Base-by-base conservation (phyloP, 2,329 filamentous ascomycete species). In the Ascosphaera apis region DNA sequence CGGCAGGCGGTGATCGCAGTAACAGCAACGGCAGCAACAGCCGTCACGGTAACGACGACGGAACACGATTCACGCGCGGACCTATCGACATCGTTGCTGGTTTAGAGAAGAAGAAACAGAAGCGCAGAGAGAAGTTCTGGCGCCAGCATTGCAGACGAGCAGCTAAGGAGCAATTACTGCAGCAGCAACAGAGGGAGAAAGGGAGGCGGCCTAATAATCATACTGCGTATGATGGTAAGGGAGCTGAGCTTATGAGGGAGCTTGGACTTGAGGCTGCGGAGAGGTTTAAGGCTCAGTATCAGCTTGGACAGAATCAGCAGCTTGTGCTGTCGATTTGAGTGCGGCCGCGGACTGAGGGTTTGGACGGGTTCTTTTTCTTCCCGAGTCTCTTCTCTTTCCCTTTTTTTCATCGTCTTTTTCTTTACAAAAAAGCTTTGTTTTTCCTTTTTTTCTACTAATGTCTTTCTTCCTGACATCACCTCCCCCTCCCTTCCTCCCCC, bases 61-160 rank as follows among this genome's bases (percentile, higher is more conserved):
- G 11, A 66, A 75, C 35, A 59, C 71, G 31, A n/a, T 82, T 88
- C 43, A 69, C 81, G 7, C 78, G 88, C 42, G 82, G 83, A n/a
- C 84, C 88, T 25, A 91, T 98, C 45, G 88, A 95, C 55, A 98
- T 93, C 41, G 80, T 93, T 56, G 91, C 92, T 54, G 88, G 88
- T 6, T 68, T 98, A 1, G 88, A 98, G 60, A 76, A 80, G 56
- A 95, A 92, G 61, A 76, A 84, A 17, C 80, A 88, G 59, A 75
- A 88, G 43, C 78, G 88, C 46, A 83, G 78, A 58, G 84, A 95
- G 56, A 92, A 93, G 56, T 78, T 83, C 48, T 76, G 80, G 52
- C 76, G 84, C 48, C 88, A 91, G 53, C 77, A 86, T 50, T 91
- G 80, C 60, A 76, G 82, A 51, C 80, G 82, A 47, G 76, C 75